Base-by-base conservation (phyloP, 805 yeast genomes). In the Cyberlindnera mrakii region DNA sequence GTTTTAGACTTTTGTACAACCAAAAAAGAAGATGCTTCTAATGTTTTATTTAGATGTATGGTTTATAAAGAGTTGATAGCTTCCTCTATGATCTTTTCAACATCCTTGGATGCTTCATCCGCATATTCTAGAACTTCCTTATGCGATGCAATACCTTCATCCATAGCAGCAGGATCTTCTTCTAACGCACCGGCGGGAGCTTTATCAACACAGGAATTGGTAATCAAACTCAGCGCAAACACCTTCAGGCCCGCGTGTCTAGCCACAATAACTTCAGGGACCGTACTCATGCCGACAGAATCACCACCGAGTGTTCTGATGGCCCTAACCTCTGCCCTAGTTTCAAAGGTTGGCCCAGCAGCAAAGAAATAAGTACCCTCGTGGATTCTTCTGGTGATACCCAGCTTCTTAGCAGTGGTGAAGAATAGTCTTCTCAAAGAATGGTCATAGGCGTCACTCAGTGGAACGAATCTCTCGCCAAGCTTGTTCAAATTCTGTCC, bases 241-340 rank as follows among this genome's bases (percentile, higher is more conserved):
- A 89, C 96, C 50, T 70, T 74, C 67, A 93, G 64, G 1, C 90
- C 95, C 46, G 81, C 75, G 62, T 93, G 98, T 60, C 96, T 80
- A 2, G 96, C 98, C 16, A 88, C 83, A 47, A 88, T 78, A 2
- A 88, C 96, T 64, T 91, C 99, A 0, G 99, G 97, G 30, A 91
- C 97, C 0, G 98, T 93, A 44, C 96, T 85, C 99, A 91, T 91
- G 4, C 98, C 98, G 2, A 90, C 98, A 0, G 93, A 85, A 63
- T 91, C 98, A 40, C 87, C 96, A 9, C 98, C 98, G 25, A 84
- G 50, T 6, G 66, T 52, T 46, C 79, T 63, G 37, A 91, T 68
- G 71, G 82, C 71, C 44, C 95, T 72, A n/a, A 83, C 84, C 66
- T 91, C 99, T 0, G 97, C 96, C 54, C 96, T 73, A 3, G 86